These are phyloP conservation scores for Clarireedia sp. DNA, from an alignment of 2,329 filamentous ascomycete genomes.

Conservation along the genomic window DNA sequence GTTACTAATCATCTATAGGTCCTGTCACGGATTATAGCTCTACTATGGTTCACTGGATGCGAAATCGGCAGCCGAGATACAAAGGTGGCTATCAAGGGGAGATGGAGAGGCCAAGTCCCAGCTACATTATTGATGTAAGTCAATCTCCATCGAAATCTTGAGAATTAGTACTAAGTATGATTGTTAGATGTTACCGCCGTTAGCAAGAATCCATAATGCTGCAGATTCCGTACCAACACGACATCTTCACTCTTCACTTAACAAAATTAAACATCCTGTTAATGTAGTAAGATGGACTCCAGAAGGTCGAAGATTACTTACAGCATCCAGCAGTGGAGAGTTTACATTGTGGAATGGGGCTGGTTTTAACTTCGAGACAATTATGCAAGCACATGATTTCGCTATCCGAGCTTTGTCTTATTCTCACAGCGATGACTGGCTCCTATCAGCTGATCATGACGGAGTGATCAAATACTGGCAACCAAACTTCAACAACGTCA, in stretches of 20 bases:
- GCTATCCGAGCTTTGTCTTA: constrained; percentile 78
- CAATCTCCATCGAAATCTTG: too few relatives aligned
- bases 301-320: constrained; percentile 83
- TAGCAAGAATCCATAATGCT: constrained; percentile 63
- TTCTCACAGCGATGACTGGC: constrained; percentile 94
- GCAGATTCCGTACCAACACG: constrained; percentile 89
- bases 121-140: constrained; percentile 82
- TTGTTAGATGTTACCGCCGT: constrained; percentile 73
- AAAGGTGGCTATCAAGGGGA: constrained; percentile 65
- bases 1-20: constrained; percentile 41
- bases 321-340: constrained; percentile 91
- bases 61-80: constrained; percentile 69
- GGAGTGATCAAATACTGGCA: constrained; percentile 98
- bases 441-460: constrained; percentile 90
- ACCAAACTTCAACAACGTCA: constrained; percentile 97
- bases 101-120: constrained; percentile 74
- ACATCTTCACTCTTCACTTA: constrained; percentile 93
- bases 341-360: constrained; percentile 99
- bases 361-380: constrained; percentile 98
- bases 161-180: too few relatives aligned
- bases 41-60: constrained; percentile 86
- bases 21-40: constrained; percentile 91
- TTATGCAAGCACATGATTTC: constrained; percentile 94
- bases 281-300: constrained; percentile 98
- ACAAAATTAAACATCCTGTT: constrained; percentile 96